Base-by-base conservation (phyloP, 345 rosid genomes). In the Gossypium anomalum region DNA sequence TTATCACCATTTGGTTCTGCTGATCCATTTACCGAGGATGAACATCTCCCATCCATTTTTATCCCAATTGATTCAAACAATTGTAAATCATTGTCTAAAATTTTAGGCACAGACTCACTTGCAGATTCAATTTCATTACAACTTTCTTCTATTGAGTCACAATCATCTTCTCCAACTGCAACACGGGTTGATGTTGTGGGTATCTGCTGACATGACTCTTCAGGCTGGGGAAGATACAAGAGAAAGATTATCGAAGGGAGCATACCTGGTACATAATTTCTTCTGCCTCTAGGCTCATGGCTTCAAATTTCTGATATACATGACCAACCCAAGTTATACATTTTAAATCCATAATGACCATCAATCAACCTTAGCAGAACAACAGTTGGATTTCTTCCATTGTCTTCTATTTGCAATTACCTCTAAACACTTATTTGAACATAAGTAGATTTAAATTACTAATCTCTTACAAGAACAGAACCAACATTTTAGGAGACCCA, bases 201-300 rank as follows among this genome's bases (percentile, higher is more conserved):
- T 65, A 48, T 69, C 56, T 65, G 83, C 74, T 66, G 59, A 75
- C 62, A 67, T 2, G 70, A 81, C 64, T 61, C 53, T 57, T 82
- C 76, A 55, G 14, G 12, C 27, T 62, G 56, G 52, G 22, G 16
- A 64, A 47, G 12, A 23, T 13, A 8, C 68, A 59, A 59, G 11
- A n/a, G 41, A 52, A 71, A 63, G 6, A 57, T 7, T 9, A 60
- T 72, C 5, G 13, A 2, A 58, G 74, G 71, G 69, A 5, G 23
- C 73, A 44, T 82, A 89, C 97, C 98, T 86, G 89, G 68, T 86
- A 87, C 76, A 93, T 85, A 76, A 85, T 80, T 71, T 93, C 98
- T 89, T 93, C 98, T 64, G 91, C 92, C 89, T 93, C 97, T 86
- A 91, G 85, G 82, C 92, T 91, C 92, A 91, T 79, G 67, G 92